Evolutionary conservation across 768 basidiomycete genomes (phyloP).

Genomic region (Pleurotus pulmonarius): DNA sequence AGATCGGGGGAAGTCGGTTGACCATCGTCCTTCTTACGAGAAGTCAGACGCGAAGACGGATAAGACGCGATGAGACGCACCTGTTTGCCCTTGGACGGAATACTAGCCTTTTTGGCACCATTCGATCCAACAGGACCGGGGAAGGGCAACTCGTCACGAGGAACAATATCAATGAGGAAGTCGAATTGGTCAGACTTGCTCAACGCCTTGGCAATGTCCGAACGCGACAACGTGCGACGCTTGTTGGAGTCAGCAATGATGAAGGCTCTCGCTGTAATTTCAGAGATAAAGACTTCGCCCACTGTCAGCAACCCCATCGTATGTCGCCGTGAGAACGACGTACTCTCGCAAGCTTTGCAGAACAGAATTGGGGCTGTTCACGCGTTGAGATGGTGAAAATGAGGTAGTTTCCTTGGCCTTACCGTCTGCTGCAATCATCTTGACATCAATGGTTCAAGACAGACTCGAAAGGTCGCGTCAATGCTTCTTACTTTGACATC

Average conservation of each 20-base stretch:
- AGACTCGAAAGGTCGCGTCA: constrained; percentile 7
- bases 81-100: constrained; percentile 3
- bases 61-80: neutral
- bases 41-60: neutral
- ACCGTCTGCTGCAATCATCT: constrained; percentile 99
- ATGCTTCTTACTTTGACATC: constrained; percentile 80
- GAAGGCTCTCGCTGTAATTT: constrained; percentile 94
- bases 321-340: constrained; percentile 26
- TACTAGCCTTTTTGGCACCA: neutral
- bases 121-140: constrained; percentile 11
- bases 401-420: constrained; percentile 16
- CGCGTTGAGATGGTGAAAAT: constrained; percentile 13
- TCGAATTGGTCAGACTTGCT: constrained; percentile 95
- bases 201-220: constrained; percentile 91
- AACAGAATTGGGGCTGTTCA: constrained; percentile 84
- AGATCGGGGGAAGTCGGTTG: constrained; percentile 1
- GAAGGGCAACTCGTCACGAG: constrained; percentile 66
- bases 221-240: constrained; percentile 89
- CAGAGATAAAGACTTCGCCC: constrained; percentile 85
- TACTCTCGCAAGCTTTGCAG: constrained; percentile 98
- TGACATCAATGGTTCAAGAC: constrained; percentile 6
- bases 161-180: constrained; percentile 95
- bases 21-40: neutral
- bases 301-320: neutral
- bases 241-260: constrained; percentile 95